Evolutionary conservation across 352 stramenopile species (phyloP).

Genomic region (Phytophthora tubulina): DNA sequence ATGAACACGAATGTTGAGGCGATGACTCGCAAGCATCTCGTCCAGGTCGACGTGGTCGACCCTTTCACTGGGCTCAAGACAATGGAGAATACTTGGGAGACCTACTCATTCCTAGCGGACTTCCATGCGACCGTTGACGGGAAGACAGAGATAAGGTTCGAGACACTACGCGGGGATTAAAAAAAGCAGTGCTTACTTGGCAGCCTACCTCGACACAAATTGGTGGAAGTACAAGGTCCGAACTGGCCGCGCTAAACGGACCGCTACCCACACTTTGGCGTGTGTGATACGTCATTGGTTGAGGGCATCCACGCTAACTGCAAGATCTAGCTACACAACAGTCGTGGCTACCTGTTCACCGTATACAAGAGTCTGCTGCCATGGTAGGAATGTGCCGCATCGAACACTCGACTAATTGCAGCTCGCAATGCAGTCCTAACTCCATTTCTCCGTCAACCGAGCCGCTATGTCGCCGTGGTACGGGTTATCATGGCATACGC

Average conservation of each 20-base stretch:
- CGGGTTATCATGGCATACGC: background rate
- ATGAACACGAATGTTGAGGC: no score
- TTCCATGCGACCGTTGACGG: no score
- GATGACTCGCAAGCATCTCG: no score
- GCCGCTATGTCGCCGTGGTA: background rate
- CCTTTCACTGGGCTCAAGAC: no score
- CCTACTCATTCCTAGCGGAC: no score
- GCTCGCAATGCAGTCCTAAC: background rate
- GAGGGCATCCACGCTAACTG: slow-evolving; percentile 14
- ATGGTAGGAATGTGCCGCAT: background rate
- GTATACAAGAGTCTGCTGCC: slow-evolving; percentile 11
- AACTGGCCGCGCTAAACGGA: slow-evolving; percentile 9
- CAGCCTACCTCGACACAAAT: slow-evolving; percentile 8
- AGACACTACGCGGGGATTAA: no score
- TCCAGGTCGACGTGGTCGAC: no score
- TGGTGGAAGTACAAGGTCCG: slow-evolving; percentile 8
- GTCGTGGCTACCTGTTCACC: background rate
- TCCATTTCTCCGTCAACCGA: slow-evolving; percentile 1
- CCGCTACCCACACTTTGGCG: slow-evolving; percentile 5
- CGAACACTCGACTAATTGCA: background rate
- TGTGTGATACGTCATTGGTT: slow-evolving; percentile 6
- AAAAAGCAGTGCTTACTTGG: background rate
- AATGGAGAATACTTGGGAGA: no score
- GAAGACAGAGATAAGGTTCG: no score
- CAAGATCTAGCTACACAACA: slow-evolving; percentile 6